Percentiles rank a stretch among this genome's conserved stretches.
Evolutionary conservation across 1,284 basidiomycete genomes (phyloP).

Genomic region (Marasmius sp.): DNA sequence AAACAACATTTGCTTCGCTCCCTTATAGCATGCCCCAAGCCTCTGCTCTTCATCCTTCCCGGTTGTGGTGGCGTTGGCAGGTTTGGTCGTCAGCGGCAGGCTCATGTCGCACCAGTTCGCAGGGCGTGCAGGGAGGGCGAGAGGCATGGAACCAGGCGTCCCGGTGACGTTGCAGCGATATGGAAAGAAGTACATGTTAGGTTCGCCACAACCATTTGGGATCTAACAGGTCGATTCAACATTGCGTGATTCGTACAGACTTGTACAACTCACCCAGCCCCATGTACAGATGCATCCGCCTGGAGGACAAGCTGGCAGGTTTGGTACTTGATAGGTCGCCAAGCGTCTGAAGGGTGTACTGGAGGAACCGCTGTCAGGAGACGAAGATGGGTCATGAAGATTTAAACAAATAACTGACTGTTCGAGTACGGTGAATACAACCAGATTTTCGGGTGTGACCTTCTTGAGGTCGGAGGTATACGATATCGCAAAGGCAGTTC

Average conservation of each 20-base stretch:
- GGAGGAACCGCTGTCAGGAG: not conserved
- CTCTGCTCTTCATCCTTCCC: constrained; percentile 28
- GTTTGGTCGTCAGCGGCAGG: not conserved
- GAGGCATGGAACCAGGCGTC: not conserved
- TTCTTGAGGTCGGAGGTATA: constrained; percentile 38
- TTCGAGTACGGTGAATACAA: constrained; percentile 32
- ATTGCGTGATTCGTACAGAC: not conserved
- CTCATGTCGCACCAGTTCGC: not conserved
- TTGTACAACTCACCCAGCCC: not conserved
- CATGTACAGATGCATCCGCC: constrained; percentile 46
- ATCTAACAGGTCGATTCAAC: not conserved
- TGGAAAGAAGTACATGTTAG: constrained; percentile 1
- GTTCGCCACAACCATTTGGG: constrained; percentile 1
- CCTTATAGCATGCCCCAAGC: constrained; percentile 26
- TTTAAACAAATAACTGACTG: constrained; percentile 20
- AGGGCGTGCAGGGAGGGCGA: not conserved
- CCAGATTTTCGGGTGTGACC: constrained; percentile 28
- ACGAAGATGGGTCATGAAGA: not conserved
- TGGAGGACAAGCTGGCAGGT: constrained; percentile 44
- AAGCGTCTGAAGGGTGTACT: constrained; percentile 51
- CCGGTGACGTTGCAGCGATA: not conserved
- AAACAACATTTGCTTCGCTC: constrained; percentile 45
- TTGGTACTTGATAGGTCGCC: constrained; percentile 44
- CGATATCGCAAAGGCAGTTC: constrained; percentile 47
- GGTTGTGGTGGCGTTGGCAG: not conserved